A percentile compares a stretch with the other conserved stretches of the same genome.
Conservation (phyloP, 2,329 filamentous ascomycete genomes). For the Ustulina deusta region DNA sequence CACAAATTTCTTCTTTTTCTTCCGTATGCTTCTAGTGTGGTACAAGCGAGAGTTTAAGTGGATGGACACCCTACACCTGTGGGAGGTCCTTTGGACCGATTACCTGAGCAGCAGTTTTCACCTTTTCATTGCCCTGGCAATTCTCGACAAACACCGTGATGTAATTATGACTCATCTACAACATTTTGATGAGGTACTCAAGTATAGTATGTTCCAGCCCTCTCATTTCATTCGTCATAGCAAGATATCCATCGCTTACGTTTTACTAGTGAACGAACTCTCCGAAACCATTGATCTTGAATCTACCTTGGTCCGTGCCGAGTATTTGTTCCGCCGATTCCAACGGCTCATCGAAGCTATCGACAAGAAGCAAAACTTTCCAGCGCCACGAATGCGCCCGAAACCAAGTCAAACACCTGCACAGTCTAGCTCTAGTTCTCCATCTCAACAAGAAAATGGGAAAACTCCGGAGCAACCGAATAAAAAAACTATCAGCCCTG, state of each 20-base stretch:
- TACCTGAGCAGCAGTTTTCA: constrained; percentile 91
- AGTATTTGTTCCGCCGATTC: constrained; percentile 88
- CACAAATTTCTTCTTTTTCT: constrained; percentile 99
- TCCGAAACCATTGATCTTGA: constrained; percentile 92
- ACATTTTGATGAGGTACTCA: constrained; percentile 96
- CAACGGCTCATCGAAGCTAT: constrained; percentile 89
- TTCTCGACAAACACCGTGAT: constrained; percentile 94
- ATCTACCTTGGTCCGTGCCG: constrained; percentile 86
- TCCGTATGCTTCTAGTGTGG: constrained; percentile 98
- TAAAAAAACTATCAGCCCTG: constrained; percentile 68
- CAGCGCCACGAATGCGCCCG: constrained; percentile 60
- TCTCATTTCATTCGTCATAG: not conserved
- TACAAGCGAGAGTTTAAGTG: constrained; percentile 98
- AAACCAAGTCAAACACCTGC: constrained; percentile 37
- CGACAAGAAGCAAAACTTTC: constrained; percentile 91
- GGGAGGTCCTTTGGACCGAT: constrained; percentile 96
- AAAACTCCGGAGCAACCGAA: constrained; percentile 55
- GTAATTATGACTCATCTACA: constrained; percentile 95
- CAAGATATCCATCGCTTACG: constrained; percentile 40
- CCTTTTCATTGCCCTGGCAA: constrained; percentile 91
- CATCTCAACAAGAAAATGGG: constrained; percentile 46
- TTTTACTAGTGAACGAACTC: constrained; percentile 83
- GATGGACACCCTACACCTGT: constrained; percentile 85
- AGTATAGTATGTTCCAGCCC: constrained; percentile 79
- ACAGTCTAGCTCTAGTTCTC: constrained; percentile 36